Percentiles rank a stretch among this genome's conserved stretches.
Conservation (phyloP, 768 basidiomycete species). For the Ephemerocybe angulata region DNA sequence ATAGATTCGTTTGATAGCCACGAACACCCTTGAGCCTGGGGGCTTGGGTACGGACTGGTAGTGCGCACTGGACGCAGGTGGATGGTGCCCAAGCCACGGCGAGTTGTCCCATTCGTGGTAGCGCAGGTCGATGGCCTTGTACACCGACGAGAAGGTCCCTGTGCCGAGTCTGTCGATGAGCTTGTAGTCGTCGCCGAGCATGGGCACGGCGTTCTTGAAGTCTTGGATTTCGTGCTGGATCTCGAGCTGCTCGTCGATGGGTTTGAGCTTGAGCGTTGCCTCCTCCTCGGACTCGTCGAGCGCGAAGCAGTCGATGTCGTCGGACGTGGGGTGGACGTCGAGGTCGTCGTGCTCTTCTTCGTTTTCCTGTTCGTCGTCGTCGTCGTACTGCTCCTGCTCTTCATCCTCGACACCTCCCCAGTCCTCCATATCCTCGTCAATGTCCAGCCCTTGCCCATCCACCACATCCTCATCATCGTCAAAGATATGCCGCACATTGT, state of each 20-base stretch:
- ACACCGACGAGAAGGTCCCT: slow-evolving; percentile 98
- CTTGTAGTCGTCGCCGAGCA: slow-evolving; percentile 64
- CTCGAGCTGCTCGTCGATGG: slow-evolving; percentile 65
- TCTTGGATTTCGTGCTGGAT: slow-evolving; percentile 76
- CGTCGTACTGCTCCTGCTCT: slow-evolving; percentile 25
- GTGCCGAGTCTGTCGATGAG: slow-evolving; percentile 91
- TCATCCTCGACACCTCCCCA: slow-evolving; percentile 18
- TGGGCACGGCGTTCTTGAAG: slow-evolving; percentile 62
- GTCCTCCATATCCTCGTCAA: slow-evolving; percentile 13
- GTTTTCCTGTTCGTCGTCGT: slow-evolving; percentile 22
- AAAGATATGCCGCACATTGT: background rate
- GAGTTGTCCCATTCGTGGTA: slow-evolving; percentile 74
- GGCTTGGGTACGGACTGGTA: slow-evolving; percentile 51
- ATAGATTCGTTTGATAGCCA: slow-evolving; percentile 95
- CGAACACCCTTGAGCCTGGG: slow-evolving; percentile 58
- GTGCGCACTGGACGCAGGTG: slow-evolving; percentile 57
- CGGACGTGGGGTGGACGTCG: background rate
- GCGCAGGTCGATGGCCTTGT: slow-evolving; percentile 87
- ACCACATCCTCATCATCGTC: slow-evolving; percentile 5
- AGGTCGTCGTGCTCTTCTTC: slow-evolving; percentile 26
- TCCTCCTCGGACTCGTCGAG: slow-evolving; percentile 57
- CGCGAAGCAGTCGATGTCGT: slow-evolving; percentile 11
- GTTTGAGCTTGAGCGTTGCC: slow-evolving; percentile 51
- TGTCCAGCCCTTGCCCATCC: slow-evolving; percentile 10
- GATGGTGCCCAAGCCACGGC: slow-evolving; percentile 69